A percentile compares a stretch with the other conserved stretches of the same genome.
These are phyloP conservation scores for Vitis amurensis DNA, from an alignment of 164 flowering plant genomes.

Conservation along the genomic window DNA sequence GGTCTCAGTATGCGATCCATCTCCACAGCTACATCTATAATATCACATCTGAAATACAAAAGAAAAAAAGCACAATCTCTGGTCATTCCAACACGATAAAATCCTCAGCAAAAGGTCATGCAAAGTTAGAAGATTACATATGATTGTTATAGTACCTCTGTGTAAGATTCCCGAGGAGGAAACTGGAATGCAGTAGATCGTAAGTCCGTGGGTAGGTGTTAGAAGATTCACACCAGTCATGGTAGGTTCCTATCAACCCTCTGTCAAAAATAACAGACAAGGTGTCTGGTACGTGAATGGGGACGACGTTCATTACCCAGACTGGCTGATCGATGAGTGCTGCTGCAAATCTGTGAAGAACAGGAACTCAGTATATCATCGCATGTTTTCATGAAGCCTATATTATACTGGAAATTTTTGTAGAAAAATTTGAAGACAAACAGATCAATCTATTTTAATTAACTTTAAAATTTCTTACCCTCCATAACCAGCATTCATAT, in stretches of 20 bases:
- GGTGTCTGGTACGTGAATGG: slow-evolving; percentile 63
- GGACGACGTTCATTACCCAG: slow-evolving; percentile 92
- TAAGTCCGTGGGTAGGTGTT: slow-evolving; percentile 90
- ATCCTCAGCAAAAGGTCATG: background rate
- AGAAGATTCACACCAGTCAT: slow-evolving; percentile 90
- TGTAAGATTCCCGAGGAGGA: slow-evolving; percentile 54
- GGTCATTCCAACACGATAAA: background rate
- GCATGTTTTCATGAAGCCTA: too few species aligned
- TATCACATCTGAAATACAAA: slow-evolving; percentile 56
- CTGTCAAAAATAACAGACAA: slow-evolving; percentile 71
- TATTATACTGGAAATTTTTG: too few species aligned
- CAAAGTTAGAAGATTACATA: background rate
- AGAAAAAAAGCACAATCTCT: background rate
- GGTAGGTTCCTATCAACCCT: slow-evolving; percentile 85
- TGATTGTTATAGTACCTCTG: slow-evolving; percentile 46
- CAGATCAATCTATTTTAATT: background rate
- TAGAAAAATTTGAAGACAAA: too few species aligned
- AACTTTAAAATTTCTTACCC: slow-evolving; percentile 53
- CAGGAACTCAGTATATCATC: background rate
- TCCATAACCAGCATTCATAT: slow-evolving; percentile 96
- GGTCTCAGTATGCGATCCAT: slow-evolving; percentile 88
- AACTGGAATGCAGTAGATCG: slow-evolving; percentile 81
- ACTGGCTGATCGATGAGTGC: slow-evolving; percentile 63
- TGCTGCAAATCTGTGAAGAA: slow-evolving; percentile 77
- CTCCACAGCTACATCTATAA: slow-evolving; percentile 62